Conservation (phyloP, 495 filamentous ascomycete genomes). For the Ramalina intermedia region DNA sequence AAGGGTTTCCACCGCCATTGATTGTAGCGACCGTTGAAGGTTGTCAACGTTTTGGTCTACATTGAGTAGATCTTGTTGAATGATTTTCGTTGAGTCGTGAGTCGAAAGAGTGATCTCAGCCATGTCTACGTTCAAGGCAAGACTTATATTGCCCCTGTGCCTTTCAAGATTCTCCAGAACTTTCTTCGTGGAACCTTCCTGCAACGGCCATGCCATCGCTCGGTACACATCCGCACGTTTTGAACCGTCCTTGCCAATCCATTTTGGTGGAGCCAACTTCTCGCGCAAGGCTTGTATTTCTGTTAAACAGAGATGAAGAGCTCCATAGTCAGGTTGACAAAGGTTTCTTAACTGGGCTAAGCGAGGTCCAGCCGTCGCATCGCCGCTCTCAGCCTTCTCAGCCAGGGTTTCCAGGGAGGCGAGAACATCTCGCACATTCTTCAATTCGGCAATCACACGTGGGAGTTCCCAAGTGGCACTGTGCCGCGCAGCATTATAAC, state of each 20-base stretch:
- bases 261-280: conserved; percentile 2
- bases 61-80: neutral
- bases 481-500: conserved; percentile 6
- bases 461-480: conserved; percentile 6
- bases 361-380: neutral
- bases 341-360: neutral
- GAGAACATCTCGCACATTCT: conserved; percentile 4
- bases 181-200: conserved; percentile 1
- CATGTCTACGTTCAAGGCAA: neutral
- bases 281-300: neutral
- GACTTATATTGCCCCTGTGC: neutral
- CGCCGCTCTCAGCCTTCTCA: neutral
- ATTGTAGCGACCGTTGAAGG: no score
- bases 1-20: neutral
- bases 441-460: conserved; percentile 1
- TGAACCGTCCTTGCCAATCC: neutral
- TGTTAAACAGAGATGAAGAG: neutral
- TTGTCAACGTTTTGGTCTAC: no score
- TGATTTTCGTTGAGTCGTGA: neutral
- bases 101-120: neutral
- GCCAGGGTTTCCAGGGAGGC: conserved; percentile 3
- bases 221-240: conserved; percentile 2
- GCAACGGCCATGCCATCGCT: conserved; percentile 8
- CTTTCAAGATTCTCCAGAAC: conserved; percentile 1
- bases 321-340: neutral